Evolutionary conservation across 257 asterid species (phyloP), one percentile per base, ranked within the genome.

Genomic region (Forsythia suspensa): DNA sequence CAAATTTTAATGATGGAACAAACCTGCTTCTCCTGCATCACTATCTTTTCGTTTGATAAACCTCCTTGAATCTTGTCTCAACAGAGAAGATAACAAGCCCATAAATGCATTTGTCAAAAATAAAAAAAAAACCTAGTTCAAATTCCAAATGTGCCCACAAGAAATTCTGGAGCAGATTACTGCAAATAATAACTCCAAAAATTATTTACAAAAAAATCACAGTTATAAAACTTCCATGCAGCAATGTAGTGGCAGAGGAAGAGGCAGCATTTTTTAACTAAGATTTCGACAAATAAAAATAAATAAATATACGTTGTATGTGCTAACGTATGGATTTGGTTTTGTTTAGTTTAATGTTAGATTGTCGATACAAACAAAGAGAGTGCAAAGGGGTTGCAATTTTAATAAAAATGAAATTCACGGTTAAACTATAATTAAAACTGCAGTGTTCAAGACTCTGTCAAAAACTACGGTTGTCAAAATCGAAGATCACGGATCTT

Each of bases 21-120:
- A 34, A 94, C 97, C 98, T 91, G 97, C 82, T 87, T 91, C 96
- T 46, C 97, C 93, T 24, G 97, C 97, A 85, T 94, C 98, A 59
- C 97, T 94, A 44, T 91, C 96, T 88, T 92, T 94, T 65, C 98
- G 82, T 78, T 94, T 94, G 83, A 89, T 87, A 76, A 87, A 88
- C 77, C 88, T 89, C 87, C 83, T 91, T 76, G 80, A 80, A 80
- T 82, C 82, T 40, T 80, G 78, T 71, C 96, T 91, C 70, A 90
- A 71, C 68, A 84, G 82, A 80, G 80, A 82, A 76, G 69, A 80
- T 70, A 91, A 78, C 37, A 91, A 72, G 37, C 92, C 98, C 98
- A 92, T 94, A 38, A 80, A 81, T 61, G 81, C 90, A 84, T 85
- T 73, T 72, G 85, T 44, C 77, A 55, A 76, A 21, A 40, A 29